Conservation (phyloP, 2,329 filamentous ascomycete genomes). For the Fusarium irregulare region DNA sequence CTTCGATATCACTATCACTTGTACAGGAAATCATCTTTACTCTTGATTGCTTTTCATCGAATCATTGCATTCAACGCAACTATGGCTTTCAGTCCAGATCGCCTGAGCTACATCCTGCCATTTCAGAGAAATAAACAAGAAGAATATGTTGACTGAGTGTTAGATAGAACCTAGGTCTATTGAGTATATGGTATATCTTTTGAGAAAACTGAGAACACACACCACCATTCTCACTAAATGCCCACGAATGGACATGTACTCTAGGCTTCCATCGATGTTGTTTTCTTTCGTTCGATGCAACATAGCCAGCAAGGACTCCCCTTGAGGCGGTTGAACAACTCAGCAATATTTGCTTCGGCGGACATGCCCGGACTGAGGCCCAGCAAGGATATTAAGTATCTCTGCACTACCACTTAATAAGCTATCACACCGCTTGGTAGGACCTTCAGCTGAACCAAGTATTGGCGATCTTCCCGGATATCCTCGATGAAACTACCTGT, state of each 20-base stretch:
- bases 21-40: background rate
- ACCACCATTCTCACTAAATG: background rate
- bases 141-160: background rate
- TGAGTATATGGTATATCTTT: background rate
- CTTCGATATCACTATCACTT: background rate
- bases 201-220: background rate
- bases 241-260: background rate
- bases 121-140: background rate
- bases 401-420: background rate
- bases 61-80: background rate
- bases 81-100: background rate
- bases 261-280: background rate
- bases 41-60: background rate
- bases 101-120: background rate
- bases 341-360: background rate
- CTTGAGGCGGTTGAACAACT: background rate
- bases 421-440: background rate
- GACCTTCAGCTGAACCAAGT: background rate
- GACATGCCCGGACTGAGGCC: background rate
- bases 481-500: slow-evolving; percentile 11
- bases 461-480: slow-evolving; percentile 1
- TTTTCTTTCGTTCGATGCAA: background rate
- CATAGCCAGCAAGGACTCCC: background rate
- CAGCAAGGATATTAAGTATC: background rate
- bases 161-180: background rate